A percentile compares a stretch with the other conserved stretches of the same genome.
These are phyloP conservation scores for Ampelocalamus luodianensis DNA, from an alignment of 176 grass and related monocot species.

Conservation along the genomic window DNA sequence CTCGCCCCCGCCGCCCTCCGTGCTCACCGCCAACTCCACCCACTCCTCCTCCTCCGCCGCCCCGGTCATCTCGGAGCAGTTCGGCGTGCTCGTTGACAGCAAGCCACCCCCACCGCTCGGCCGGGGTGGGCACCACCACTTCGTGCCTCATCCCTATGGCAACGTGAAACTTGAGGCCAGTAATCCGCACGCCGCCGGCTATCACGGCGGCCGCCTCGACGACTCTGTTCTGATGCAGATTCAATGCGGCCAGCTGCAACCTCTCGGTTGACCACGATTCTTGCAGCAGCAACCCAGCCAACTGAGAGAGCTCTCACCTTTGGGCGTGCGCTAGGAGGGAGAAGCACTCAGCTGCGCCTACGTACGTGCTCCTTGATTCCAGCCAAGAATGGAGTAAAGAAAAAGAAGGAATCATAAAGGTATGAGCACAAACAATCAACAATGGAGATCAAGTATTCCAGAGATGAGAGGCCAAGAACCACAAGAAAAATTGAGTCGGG, in stretches of 20 bases:
- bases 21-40: constrained; percentile 48
- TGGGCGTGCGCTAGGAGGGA: constrained; percentile 9
- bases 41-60: constrained; percentile 8
- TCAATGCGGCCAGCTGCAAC: constrained; percentile 70
- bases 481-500: background rate
- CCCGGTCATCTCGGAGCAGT: constrained; percentile 50
- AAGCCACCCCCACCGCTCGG: constrained; percentile 43
- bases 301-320: constrained; percentile 13
- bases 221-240: constrained; percentile 70
- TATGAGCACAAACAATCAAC: constrained; percentile 5
- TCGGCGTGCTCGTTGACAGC: constrained; percentile 59
- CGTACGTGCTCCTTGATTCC: constrained; percentile 35
- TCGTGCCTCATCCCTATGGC: constrained; percentile 57
- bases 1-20: constrained; percentile 65
- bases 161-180: constrained; percentile 62
- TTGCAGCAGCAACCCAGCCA: background rate
- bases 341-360: background rate
- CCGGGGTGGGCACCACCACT: constrained; percentile 43
- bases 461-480: constrained; percentile 19
- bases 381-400: constrained; percentile 12
- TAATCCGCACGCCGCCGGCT: background rate
- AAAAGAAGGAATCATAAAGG: background rate
- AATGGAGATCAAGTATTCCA: background rate
- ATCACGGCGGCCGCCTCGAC: constrained; percentile 33
- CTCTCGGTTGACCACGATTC: constrained; percentile 52